Evolutionary conservation across 441 rosid genomes (phyloP), one percentile per base, ranked within the genome.

Genomic region (Aquilaria agallochum): DNA sequence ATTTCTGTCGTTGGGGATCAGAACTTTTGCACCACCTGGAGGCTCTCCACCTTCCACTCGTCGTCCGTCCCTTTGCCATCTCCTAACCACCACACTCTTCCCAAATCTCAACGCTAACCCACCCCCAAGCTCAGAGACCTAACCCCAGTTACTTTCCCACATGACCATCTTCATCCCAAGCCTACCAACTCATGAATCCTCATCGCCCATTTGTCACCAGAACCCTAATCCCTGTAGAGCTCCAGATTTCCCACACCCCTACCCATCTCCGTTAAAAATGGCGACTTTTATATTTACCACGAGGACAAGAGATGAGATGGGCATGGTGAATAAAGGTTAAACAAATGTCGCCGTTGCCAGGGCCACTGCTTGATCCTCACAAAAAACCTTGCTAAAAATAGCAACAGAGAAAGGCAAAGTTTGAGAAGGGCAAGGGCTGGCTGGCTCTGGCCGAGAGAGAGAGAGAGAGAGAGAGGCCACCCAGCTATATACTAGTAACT

Each of bases 21-120:
- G 93, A 87, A 72, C 87, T 89, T 85, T 87, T 74, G 83, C 79
- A 82, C 80, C 97, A 89, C 87, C 60, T 92, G 92, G 80, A 77
- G 32, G 44, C 50, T 72, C 75, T 56, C 66, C 80, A 66, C 78
- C 80, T 52, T 78, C 80, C 89, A 83, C 81, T 81, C 89, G 92
- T 81, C 89, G 63, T 10, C 49, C 58, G 32, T 53, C 58, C 71
- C 75, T 77, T 81, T 81, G 91, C 62, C 72, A 67, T 20, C 33
- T 67, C 66, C 59, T 61, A 72, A 69, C 75, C 65, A 61, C 62
- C 74, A 27, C 53, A 49, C 31, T 56, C 63, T 64, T 64, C 72
- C 40, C 58, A 51, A 60, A 50, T 60, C 64, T 62, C 78, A 66
- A 70, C 50, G 34, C 53, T 67, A 63, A 60, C 76, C 52, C 46